These are phyloP conservation scores for Tulasnella sp. DNA, from an alignment of 768 basidiomycete genomes.

Conservation along the genomic window DNA sequence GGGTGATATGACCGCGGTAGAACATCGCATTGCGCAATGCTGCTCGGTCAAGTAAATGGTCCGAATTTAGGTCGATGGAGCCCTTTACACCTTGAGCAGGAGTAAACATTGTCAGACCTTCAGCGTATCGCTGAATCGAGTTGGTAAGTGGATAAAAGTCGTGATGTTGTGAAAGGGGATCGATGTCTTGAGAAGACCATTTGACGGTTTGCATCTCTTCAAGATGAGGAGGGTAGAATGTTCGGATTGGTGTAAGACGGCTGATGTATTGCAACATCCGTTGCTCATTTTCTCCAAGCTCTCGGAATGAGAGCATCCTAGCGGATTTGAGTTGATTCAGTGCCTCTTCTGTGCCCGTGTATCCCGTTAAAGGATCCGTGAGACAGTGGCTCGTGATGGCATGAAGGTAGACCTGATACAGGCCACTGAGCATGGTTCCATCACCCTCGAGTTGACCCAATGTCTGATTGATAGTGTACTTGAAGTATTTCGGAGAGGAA, in stretches of 20 bases:
- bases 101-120: too few relatives aligned
- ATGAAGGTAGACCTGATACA: conserved; percentile 35
- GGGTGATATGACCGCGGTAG: too few relatives aligned
- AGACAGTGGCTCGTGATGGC: conserved; percentile 33
- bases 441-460: conserved; percentile 25
- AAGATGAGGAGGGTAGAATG: not conserved
- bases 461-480: conserved; percentile 25
- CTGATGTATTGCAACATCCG: not conserved
- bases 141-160: too few relatives aligned
- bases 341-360: conserved; percentile 36
- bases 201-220: not conserved
- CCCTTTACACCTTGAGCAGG: too few relatives aligned
- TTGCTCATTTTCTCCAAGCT: not conserved
- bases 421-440: conserved; percentile 21
- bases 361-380: conserved; percentile 33
- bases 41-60: too few relatives aligned
- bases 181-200: conserved; percentile 2
- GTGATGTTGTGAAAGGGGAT: too few relatives aligned
- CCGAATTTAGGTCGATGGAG: too few relatives aligned
- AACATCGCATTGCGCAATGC: too few relatives aligned
- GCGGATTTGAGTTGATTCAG: conserved; percentile 30
- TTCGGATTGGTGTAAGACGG: not conserved
- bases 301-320: conserved; percentile 31
- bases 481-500: conserved; percentile 23
- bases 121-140: too few relatives aligned